phyloP scores from a whole-genome alignment of 257 asterid species.

The Buddleja alternifolia region DNA sequence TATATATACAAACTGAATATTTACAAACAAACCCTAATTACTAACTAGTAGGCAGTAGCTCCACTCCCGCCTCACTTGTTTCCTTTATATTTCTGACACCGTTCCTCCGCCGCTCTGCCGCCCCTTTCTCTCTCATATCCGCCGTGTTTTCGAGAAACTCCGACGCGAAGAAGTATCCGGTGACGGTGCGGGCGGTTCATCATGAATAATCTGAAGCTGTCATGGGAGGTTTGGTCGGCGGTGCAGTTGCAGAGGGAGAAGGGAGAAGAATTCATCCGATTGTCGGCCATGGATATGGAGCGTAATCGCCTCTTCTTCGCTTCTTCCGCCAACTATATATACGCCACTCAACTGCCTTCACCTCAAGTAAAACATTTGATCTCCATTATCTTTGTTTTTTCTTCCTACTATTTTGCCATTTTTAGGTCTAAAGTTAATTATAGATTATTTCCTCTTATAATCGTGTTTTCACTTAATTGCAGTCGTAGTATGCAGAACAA shows the following conservation, averaged over 20 bases:
- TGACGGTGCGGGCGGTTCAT: neutral
- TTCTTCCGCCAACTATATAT: conserved; percentile 67
- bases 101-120: conserved; percentile 9
- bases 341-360: conserved; percentile 57
- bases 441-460: neutral
- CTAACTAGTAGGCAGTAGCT: neutral
- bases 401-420: neutral
- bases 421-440: neutral
- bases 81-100: neutral
- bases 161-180: neutral
- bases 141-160: neutral
- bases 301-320: conserved; percentile 78
- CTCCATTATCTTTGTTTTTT: neutral
- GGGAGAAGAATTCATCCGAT: conserved; percentile 57
- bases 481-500: neutral
- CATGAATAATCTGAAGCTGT: conserved; percentile 81
- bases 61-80: conserved; percentile 28
- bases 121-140: neutral
- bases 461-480: neutral
- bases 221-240: conserved; percentile 55
- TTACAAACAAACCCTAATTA: conserved; percentile 6
- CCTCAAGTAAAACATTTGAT: conserved; percentile 42
- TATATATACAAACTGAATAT: neutral
- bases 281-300: conserved; percentile 77
- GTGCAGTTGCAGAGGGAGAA: conserved; percentile 51